Percentiles rank a stretch among this genome's conserved stretches.
Conservation (phyloP, 352 stramenopile species). For the Saprolegnia parasitica region DNA sequence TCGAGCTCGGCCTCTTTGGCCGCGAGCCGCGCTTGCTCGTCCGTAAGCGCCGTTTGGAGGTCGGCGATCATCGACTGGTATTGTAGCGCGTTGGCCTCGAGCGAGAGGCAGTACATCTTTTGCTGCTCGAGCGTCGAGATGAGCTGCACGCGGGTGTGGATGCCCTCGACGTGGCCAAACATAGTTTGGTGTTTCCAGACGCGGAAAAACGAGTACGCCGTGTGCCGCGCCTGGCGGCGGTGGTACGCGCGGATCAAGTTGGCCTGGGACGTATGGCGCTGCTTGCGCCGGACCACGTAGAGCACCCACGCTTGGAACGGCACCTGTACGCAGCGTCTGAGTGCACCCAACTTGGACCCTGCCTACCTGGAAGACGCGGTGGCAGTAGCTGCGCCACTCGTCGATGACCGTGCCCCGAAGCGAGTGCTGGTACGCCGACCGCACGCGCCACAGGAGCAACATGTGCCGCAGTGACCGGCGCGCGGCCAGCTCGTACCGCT, state of each 20-base stretch:
- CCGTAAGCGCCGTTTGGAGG: constrained; percentile 48
- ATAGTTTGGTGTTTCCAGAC: constrained; percentile 75
- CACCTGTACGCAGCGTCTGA: constrained; percentile 28
- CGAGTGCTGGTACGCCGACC: constrained; percentile 50
- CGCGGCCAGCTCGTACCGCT: constrained; percentile 59
- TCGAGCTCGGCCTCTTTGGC: constrained; percentile 65
- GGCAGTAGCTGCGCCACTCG: constrained; percentile 54
- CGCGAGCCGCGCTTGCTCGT: constrained; percentile 51
- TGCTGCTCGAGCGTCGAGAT: constrained; percentile 67
- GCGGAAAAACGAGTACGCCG: constrained; percentile 75
- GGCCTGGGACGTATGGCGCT: constrained; percentile 45
- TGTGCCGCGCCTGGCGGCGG: constrained; percentile 50
- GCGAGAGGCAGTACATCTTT: constrained; percentile 62
- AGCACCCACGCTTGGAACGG: constrained; percentile 70
- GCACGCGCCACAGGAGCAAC: constrained; percentile 46
- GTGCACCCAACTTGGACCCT: background rate
- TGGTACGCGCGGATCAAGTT: constrained; percentile 67
- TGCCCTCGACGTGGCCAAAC: constrained; percentile 61
- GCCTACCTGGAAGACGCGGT: constrained; percentile 46
- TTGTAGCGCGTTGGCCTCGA: constrained; percentile 52
- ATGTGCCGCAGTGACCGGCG: constrained; percentile 40
- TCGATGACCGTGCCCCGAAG: constrained; percentile 49
- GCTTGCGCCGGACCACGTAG: constrained; percentile 38
- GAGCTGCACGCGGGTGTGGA: constrained; percentile 62
- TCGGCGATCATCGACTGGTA: constrained; percentile 59